phyloP scores from a whole-genome alignment of 2,329 filamentous ascomycete species.

The Claviceps monticola region DNA sequence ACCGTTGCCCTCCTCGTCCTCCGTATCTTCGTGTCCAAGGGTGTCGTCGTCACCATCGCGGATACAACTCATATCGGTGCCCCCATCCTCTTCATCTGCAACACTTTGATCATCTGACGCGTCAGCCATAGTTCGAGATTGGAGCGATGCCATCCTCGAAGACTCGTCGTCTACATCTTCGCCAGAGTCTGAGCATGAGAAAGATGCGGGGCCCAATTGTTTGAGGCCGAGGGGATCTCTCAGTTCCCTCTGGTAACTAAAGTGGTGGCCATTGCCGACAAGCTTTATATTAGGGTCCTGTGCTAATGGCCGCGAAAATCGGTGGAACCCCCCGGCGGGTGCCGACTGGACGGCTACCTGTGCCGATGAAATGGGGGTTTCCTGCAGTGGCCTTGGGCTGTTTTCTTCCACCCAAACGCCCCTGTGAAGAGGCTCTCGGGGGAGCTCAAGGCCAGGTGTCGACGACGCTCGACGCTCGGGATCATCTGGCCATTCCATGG shows the following conservation, averaged over 20 bases:
- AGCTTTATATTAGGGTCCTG: slow-evolving; percentile 29
- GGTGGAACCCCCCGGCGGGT: slow-evolving; percentile 19
- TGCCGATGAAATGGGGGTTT: slow-evolving; percentile 29
- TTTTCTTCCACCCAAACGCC: slow-evolving; percentile 11
- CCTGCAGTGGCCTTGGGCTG: slow-evolving; percentile 33
- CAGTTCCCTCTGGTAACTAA: slow-evolving; percentile 24
- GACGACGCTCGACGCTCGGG: slow-evolving; percentile 21
- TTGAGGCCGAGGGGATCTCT: slow-evolving; percentile 17
- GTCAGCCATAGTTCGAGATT: background rate
- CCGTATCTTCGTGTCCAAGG: background rate
- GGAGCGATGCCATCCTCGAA: background rate
- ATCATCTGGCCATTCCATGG: slow-evolving; percentile 13
- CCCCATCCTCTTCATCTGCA: background rate
- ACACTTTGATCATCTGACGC: background rate
- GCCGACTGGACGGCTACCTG: slow-evolving; percentile 19
- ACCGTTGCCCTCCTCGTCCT: background rate
- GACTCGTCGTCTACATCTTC: slow-evolving; percentile 10
- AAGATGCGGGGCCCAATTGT: slow-evolving; percentile 23
- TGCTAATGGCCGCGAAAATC: slow-evolving; percentile 16
- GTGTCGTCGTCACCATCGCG: background rate
- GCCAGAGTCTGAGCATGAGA: slow-evolving; percentile 15
- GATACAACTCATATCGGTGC: background rate
- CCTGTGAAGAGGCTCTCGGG: slow-evolving; percentile 14
- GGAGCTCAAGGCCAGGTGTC: slow-evolving; percentile 27
- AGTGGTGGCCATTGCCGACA: slow-evolving; percentile 26